Percentiles rank a stretch among this genome's conserved stretches.
Conservation (phyloP, 1,284 basidiomycete species). For the Cystobasidium slooffiae region DNA sequence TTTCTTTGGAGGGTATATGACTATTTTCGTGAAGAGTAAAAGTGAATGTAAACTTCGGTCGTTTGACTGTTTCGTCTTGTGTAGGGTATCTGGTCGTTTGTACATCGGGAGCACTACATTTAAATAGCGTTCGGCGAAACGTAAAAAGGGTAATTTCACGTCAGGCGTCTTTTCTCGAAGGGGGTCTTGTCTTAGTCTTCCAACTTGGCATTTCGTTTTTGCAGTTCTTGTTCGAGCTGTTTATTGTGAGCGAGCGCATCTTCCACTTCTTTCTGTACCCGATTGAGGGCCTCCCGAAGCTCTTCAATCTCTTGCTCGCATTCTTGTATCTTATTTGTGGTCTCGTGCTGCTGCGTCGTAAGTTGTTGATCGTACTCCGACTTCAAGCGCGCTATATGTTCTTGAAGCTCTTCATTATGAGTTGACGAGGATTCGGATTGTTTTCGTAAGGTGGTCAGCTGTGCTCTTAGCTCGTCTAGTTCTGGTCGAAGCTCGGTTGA, state of each 20-base stretch:
- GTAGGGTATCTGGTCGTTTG: no score
- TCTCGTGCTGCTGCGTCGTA: constrained; percentile 55
- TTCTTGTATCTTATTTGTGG: constrained; percentile 65
- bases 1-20: no score
- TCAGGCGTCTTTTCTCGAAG: no score
- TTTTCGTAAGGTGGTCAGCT: constrained; percentile 72
- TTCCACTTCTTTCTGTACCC: constrained; percentile 51
- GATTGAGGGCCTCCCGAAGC: constrained; percentile 58
- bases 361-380: constrained; percentile 70
- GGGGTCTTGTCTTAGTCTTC: neutral
- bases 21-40: neutral
- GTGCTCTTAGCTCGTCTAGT: constrained; percentile 67
- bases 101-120: no score
- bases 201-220: constrained; percentile 18
- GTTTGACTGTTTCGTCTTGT: no score
- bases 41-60: no score
- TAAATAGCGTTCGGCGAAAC: no score
- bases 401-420: constrained; percentile 74
- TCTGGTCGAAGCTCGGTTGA: constrained; percentile 46
- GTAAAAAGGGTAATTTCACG: no score
- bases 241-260: constrained; percentile 51
- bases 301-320: constrained; percentile 81
- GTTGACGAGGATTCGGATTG: constrained; percentile 69
- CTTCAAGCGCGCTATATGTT: constrained; percentile 76
- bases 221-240: constrained; percentile 50